Evolutionary conservation across 139 green algal species (phyloP).

Genomic region (Picochlorum sp.): DNA sequence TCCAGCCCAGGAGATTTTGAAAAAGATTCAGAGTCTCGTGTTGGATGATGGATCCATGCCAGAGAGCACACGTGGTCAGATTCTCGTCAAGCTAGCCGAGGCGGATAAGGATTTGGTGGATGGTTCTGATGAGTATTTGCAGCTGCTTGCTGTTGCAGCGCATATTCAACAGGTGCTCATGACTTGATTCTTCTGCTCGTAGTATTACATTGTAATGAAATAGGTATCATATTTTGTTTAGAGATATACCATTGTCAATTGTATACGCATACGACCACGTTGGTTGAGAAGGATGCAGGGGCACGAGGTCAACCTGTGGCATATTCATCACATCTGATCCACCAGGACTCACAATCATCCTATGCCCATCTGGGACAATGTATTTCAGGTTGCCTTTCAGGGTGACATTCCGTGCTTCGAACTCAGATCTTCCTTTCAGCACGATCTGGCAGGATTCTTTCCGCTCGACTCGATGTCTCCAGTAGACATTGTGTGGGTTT

Average conservation of each 20-base stretch:
- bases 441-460: slow-evolving; percentile 54
- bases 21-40: slow-evolving; percentile 63
- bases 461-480: slow-evolving; percentile 63
- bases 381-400: slow-evolving; percentile 48
- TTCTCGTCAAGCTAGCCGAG: slow-evolving; percentile 47
- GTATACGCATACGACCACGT: background rate
- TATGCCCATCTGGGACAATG: slow-evolving; percentile 69
- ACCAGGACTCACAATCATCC: slow-evolving; percentile 49
- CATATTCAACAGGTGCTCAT: slow-evolving; percentile 12
- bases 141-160: slow-evolving; percentile 64
- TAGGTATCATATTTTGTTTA: background rate
- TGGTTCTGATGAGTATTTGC: slow-evolving; percentile 77
- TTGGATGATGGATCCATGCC: slow-evolving; percentile 27
- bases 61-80: slow-evolving; percentile 31
- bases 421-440: slow-evolving; percentile 81
- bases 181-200: background rate
- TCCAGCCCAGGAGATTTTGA: slow-evolving; percentile 54
- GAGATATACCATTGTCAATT: slow-evolving; percentile 1
- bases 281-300: background rate
- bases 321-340: background rate
- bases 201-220: background rate
- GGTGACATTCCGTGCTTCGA: slow-evolving; percentile 66
- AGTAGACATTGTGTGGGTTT: slow-evolving; percentile 63
- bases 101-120: slow-evolving; percentile 72
- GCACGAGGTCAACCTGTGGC: background rate